These are phyloP conservation scores for Nicotiana obtusifolia DNA, from an alignment of 257 asterid genomes.

Conservation along the genomic window DNA sequence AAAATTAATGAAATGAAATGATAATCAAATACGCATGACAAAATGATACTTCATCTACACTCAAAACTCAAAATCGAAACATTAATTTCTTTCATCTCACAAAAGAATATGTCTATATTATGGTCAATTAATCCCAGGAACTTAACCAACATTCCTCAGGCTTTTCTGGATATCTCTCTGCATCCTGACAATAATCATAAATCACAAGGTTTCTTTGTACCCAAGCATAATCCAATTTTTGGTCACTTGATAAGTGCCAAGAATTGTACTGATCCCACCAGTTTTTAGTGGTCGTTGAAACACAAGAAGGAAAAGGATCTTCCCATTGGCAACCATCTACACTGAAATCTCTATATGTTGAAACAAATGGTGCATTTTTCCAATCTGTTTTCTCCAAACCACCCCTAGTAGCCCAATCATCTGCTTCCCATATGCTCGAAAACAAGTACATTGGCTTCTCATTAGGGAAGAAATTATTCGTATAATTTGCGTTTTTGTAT, in stretches of 20 bases:
- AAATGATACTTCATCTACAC: neutral
- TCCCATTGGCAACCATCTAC: conserved; percentile 85
- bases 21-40: neutral
- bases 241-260: conserved; percentile 64
- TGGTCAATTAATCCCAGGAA: conserved; percentile 42
- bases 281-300: conserved; percentile 61
- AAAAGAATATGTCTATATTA: neutral
- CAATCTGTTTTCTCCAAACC: conserved; percentile 94
- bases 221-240: conserved; percentile 73
- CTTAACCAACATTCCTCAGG: conserved; percentile 82
- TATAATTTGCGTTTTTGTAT: conserved; percentile 82
- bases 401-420: conserved; percentile 96
- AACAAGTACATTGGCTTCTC: conserved; percentile 84
- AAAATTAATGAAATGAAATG: neutral
- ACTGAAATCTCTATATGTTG: conserved; percentile 65
- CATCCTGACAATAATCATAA: conserved; percentile 79
- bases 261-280: conserved; percentile 94
- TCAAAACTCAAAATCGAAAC: neutral
- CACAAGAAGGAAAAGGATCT: conserved; percentile 86
- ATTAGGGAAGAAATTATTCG: conserved; percentile 80
- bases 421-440: conserved; percentile 97
- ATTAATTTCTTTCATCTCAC: neutral
- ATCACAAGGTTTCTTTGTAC: conserved; percentile 81
- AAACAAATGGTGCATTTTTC: conserved; percentile 81
- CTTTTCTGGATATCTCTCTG: conserved; percentile 41